Evolutionary conservation across 1,284 basidiomycete species (phyloP).

Genomic region (Fistulina hepatica): DNA sequence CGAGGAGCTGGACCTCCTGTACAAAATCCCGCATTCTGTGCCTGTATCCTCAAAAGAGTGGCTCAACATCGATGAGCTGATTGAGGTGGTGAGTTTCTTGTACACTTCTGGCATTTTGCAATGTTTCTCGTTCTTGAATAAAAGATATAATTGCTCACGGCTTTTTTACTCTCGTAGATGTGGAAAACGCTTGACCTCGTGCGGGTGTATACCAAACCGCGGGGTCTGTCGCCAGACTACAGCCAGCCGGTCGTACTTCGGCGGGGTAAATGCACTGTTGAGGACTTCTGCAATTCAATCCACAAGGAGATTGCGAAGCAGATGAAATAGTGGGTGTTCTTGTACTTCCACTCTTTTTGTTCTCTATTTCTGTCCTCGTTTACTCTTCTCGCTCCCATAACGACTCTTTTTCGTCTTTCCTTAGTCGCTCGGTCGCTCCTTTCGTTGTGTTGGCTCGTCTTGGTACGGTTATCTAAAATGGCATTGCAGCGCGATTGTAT

Average conservation of each 20-base stretch:
- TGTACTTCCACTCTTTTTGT: conserved; percentile 1
- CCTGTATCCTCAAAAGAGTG: conserved; percentile 90
- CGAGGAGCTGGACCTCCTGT: conserved; percentile 93
- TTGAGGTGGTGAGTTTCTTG: no score
- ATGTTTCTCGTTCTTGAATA: not conserved
- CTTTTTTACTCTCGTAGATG: conserved; percentile 45
- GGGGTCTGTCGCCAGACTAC: conserved; percentile 88
- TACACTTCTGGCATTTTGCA: no score
- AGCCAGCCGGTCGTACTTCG: conserved; percentile 69
- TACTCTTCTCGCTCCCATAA: no score
- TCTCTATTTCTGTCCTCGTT: not conserved
- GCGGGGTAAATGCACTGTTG: conserved; percentile 65
- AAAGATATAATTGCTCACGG: not conserved
- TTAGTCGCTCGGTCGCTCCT: not conserved
- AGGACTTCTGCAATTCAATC: conserved; percentile 86
- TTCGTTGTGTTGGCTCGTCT: not conserved
- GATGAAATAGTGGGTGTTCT: conserved; percentile 71
- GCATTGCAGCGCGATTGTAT: conserved; percentile 71
- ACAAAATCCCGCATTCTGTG: conserved; percentile 91
- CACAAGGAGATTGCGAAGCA: conserved; percentile 92
- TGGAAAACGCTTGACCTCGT: conserved; percentile 86
- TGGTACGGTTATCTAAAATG: conserved; percentile 6
- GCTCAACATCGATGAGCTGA: conserved; percentile 95
- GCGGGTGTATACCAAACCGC: conserved; percentile 92
- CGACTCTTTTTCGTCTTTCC: no score